Conservation (phyloP, 306 rosid species). For the Cucumis hystrix region DNA sequence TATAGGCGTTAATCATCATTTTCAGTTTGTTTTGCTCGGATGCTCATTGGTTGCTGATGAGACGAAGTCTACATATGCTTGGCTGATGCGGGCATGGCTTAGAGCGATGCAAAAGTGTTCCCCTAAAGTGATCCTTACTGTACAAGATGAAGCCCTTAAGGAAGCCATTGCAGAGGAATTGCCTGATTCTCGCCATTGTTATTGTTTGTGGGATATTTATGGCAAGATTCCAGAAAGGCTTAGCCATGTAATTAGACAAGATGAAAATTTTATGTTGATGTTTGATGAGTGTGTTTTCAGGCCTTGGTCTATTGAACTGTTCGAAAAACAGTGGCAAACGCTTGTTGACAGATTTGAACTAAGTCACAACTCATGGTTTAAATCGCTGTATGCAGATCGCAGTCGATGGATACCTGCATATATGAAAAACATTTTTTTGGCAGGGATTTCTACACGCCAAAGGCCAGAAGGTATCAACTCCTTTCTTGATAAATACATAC, state of each 20-base stretch:
- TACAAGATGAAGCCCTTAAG: conserved; percentile 25
- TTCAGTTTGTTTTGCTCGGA: conserved; percentile 28
- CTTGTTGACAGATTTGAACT: conserved; percentile 25
- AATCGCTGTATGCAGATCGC: conserved; percentile 26
- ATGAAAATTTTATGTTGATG: conserved; percentile 20
- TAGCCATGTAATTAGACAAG: conserved; percentile 17
- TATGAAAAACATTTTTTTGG: conserved; percentile 21
- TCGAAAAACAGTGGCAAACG: conserved; percentile 31
- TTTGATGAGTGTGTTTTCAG: conserved; percentile 30
- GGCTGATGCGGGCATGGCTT: conserved; percentile 38
- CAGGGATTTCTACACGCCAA: conserved; percentile 26
- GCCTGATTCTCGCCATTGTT: conserved; percentile 30
- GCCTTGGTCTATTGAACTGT: conserved; percentile 31
- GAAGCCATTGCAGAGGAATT: conserved; percentile 28
- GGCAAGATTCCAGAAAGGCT: conserved; percentile 34
- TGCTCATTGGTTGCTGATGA: conserved; percentile 34
- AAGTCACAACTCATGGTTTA: conserved; percentile 21
- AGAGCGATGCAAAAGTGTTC: conserved; percentile 29
- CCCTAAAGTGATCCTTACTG: conserved; percentile 29
- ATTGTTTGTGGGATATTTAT: conserved; percentile 37
- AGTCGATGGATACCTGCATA: conserved; percentile 25
- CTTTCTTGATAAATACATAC: conserved; percentile 30
- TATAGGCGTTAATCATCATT: conserved; percentile 37
- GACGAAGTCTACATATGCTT: conserved; percentile 21
- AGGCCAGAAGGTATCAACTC: conserved; percentile 22